Percentiles rank a stretch among this genome's conserved stretches.
These are phyloP conservation scores for Pichiaceae sp. DNA, from an alignment of 1,139 yeast genomes.

Conservation along the genomic window DNA sequence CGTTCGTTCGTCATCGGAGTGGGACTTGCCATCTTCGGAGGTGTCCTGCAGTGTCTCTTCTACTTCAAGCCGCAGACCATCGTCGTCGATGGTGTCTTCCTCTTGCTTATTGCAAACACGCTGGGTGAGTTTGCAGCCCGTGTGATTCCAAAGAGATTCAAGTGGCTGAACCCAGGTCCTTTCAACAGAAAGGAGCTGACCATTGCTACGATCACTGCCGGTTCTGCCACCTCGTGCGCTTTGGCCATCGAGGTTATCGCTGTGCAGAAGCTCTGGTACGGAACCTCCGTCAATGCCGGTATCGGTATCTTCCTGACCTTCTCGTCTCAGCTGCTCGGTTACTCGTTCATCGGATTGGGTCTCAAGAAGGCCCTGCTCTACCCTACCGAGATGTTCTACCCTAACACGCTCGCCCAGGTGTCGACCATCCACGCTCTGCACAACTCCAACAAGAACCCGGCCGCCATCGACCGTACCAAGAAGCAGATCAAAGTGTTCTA, in stretches of 20 bases:
- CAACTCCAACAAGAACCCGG: constrained; percentile 25
- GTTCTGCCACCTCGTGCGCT: constrained; percentile 40
- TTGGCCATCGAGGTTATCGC: constrained; percentile 51
- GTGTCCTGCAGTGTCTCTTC: constrained; percentile 24
- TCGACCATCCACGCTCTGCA: constrained; percentile 31
- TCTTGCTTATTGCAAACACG: constrained; percentile 23
- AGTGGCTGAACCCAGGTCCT: constrained; percentile 41
- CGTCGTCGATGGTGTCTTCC: constrained; percentile 24
- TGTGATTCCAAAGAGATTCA: constrained; percentile 20
- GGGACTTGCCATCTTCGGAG: constrained; percentile 25
- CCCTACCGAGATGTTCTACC: constrained; percentile 52
- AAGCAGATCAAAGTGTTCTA: constrained; percentile 24
- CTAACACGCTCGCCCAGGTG: constrained; percentile 44
- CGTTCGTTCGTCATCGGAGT: constrained; percentile 22
- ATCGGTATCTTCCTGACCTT: constrained; percentile 26
- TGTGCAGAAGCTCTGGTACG: constrained; percentile 44
- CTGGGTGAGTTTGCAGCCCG: constrained; percentile 22
- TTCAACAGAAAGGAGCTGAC: constrained; percentile 59
- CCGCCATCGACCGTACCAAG: constrained; percentile 25
- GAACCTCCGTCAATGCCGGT: constrained; percentile 19
- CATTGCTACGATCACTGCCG: constrained; percentile 42
- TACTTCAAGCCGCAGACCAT: constrained; percentile 27
- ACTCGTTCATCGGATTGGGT: constrained; percentile 42
- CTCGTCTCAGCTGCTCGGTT: constrained; percentile 52
- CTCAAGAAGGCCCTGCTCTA: constrained; percentile 49